Base-by-base conservation (phyloP, 2,329 filamentous ascomycete genomes). In the Colletotrichum chlorophyti region DNA sequence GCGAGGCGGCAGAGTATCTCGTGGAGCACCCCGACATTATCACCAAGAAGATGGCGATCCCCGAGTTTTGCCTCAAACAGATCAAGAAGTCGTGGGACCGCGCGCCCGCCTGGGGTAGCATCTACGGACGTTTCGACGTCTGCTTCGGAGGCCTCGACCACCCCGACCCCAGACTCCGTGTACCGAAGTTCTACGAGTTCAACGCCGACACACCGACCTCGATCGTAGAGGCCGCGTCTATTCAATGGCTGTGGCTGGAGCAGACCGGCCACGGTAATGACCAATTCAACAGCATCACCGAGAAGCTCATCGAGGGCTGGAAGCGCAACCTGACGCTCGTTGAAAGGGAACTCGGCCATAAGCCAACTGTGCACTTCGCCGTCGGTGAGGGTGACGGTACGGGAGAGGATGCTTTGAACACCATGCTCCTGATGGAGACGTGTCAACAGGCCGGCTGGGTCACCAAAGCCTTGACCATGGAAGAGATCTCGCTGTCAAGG, bases 161-260 rank as follows among this genome's bases (percentile, higher is more conserved):
- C 8, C 26, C 51, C 1, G 26, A 53, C 10, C 42, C 41, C 7
- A 19, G 51, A 15, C 12, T 53, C 7, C 51, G 51, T 7, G 24
- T 17, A 8, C 51, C 51, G 0, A 53, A 53, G 4, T 53, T 53
- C 12, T 53, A 53, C 26, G 51, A 53, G 23, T 53, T 53, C 19
- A 53, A 53, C 32, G 51, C 51, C 8, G 51, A 53, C 24, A 53
- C 42, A 1, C 50, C 50, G 9, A 48, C 50, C 8, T 17, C 32
- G 11, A 4, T 53, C 6, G 6, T 48, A 9, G 42, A 53, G 5
- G 24, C 41, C 5, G 51, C 41, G 5, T 53, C 21, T 4, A 53
- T 53, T 3, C 51, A 53, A 15, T 53, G 51, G 51, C 10, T 48
- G 1, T 53, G 51, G 51, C 8, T 53, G 4, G 42, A 53, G 21